Conservation (phyloP, 768 basidiomycete genomes). For the Neoboletus brunneissimus region DNA sequence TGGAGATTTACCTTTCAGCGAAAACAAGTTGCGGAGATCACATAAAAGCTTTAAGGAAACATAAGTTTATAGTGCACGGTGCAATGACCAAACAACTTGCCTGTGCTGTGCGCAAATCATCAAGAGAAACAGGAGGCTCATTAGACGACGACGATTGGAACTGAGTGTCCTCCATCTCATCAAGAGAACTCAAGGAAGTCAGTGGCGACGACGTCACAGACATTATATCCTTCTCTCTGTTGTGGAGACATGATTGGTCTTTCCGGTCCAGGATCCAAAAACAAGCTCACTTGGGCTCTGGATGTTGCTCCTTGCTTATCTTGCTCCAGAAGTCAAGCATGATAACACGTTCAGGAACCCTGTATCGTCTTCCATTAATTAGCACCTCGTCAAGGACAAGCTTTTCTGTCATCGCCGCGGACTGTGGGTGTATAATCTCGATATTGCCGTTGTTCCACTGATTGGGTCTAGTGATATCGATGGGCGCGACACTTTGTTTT, state of each 20-base stretch:
- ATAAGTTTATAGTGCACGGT: conserved; percentile 12
- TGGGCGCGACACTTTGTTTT: conserved; percentile 59
- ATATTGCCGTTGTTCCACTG: conserved; percentile 92
- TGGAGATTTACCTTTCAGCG: conserved; percentile 11
- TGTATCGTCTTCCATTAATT: conserved; percentile 85
- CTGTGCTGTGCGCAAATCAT: conserved; percentile 60
- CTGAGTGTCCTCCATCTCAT: conserved; percentile 46
- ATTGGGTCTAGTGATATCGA: conserved; percentile 72
- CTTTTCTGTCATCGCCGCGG: conserved; percentile 42
- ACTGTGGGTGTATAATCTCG: conserved; percentile 73
- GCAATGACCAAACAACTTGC: conserved; percentile 32
- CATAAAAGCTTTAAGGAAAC: conserved; percentile 37
- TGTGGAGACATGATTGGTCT: not conserved
- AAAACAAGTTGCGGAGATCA: conserved; percentile 30
- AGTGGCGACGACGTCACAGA: conserved; percentile 69
- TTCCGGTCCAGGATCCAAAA: not conserved
- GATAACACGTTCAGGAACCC: conserved; percentile 90
- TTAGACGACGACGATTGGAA: conserved; percentile 23
- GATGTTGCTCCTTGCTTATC: conserved; percentile 47
- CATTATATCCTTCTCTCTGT: conserved; percentile 28
- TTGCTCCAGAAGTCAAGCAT: conserved; percentile 96
- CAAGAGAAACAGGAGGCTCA: conserved; percentile 34
- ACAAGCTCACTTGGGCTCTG: conserved; percentile 40
- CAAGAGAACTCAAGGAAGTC: conserved; percentile 71
- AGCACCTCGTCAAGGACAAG: conserved; percentile 76